phyloP scores from a whole-genome alignment of 306 rosid genomes.

The Acacia acuminata region DNA sequence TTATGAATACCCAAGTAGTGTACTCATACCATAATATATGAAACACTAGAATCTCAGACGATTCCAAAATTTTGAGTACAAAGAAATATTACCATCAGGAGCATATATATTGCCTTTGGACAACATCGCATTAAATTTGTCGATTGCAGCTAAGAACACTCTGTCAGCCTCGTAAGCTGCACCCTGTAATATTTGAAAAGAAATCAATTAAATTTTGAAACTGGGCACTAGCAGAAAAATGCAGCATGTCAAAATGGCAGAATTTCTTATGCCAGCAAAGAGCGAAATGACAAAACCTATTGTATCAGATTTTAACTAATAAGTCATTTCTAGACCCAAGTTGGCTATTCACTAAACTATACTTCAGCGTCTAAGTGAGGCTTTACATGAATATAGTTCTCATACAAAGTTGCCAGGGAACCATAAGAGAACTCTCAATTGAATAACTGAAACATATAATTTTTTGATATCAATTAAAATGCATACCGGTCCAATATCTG shows the following conservation, averaged over 20 bases:
- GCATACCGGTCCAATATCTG: constrained; percentile 94
- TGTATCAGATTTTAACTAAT: constrained; percentile 22
- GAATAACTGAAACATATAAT: constrained; percentile 23
- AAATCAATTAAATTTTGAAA: constrained; percentile 19
- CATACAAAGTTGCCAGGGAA: neutral
- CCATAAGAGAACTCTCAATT: constrained; percentile 4
- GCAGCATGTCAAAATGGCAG: constrained; percentile 28
- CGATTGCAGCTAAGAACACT: constrained; percentile 95
- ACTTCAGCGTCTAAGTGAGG: neutral
- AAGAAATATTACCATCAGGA: constrained; percentile 74
- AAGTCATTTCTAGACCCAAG: constrained; percentile 30
- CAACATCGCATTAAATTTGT: constrained; percentile 92
- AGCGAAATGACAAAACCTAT: constrained; percentile 12
- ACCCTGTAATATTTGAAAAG: constrained; percentile 57
- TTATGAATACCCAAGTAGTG: neutral
- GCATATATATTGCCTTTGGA: constrained; percentile 82
- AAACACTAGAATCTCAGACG: neutral
- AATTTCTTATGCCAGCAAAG: constrained; percentile 30
- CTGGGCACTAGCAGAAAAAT: constrained; percentile 15
- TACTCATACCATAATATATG: neutral
- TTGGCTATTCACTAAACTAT: constrained; percentile 20
- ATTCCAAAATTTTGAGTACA: constrained; percentile 9
- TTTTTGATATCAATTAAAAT: constrained; percentile 25
- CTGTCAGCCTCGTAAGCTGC: constrained; percentile 91
- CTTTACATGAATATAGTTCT: neutral